phyloP scores from a whole-genome alignment of 2,329 filamentous ascomycete species.

The Microthyrium microscopicum region DNA sequence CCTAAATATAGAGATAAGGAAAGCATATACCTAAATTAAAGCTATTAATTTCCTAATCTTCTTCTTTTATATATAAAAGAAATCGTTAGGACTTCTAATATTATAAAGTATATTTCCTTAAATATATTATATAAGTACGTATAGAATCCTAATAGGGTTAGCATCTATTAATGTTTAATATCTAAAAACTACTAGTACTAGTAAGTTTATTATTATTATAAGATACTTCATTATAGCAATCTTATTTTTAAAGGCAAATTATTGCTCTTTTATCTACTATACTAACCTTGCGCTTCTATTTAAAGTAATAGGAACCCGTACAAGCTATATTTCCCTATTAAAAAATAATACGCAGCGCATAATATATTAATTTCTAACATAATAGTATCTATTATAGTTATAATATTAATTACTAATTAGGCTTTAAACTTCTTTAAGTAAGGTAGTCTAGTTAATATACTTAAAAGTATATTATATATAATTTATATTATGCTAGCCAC shows the following conservation, averaged over 20 bases:
- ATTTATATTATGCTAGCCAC: constrained; percentile 1
- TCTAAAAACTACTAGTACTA: constrained; percentile 1
- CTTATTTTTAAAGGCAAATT: constrained; percentile 3
- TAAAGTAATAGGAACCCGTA: constrained; percentile 4
- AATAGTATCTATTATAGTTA: constrained; percentile 1
- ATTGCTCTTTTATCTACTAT: background rate
- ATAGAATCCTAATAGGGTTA: constrained; percentile 1
- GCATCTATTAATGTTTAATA: constrained; percentile 3
- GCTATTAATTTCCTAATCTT: constrained; percentile 5
- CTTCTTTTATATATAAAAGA: background rate
- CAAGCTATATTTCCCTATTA: constrained; percentile 4
- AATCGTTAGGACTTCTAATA: background rate
- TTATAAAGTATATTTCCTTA: constrained; percentile 4
- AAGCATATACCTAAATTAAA: constrained; percentile 4
- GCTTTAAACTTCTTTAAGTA: constrained; percentile 2
- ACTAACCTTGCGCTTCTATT: constrained; percentile 1
- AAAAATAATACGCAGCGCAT: constrained; percentile 1
- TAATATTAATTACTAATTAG: constrained; percentile 3
- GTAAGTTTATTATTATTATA: background rate
- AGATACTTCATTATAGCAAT: constrained; percentile 4
- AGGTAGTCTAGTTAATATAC: constrained; percentile 1
- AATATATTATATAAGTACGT: constrained; percentile 4
- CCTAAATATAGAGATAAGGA: background rate
- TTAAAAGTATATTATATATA: constrained; percentile 6
- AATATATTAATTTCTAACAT: constrained; percentile 4